Percentiles rank a stretch among this genome's conserved stretches.
Conservation (phyloP, 768 basidiomycete genomes). For the Filobasidium floriforme region DNA sequence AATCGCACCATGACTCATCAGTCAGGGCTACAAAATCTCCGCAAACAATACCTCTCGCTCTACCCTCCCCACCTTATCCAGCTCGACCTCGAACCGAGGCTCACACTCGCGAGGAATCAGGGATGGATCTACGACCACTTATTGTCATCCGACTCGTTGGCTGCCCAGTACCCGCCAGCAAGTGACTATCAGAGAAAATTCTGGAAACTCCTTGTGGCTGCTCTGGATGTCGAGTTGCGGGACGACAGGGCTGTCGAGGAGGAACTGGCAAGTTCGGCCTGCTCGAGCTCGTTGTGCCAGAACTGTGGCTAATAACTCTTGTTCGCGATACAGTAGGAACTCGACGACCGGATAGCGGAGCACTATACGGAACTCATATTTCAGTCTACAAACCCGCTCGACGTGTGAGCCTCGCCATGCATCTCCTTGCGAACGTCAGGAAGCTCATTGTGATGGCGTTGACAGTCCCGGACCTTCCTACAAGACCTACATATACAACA, state of each 20-base stretch:
- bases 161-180: conserved; percentile 13
- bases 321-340: conserved; percentile 21
- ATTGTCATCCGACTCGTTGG: neutral
- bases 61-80: conserved; percentile 19
- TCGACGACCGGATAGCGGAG: conserved; percentile 38
- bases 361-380: conserved; percentile 30
- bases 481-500: conserved; percentile 39
- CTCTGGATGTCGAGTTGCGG: conserved; percentile 16
- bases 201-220: conserved; percentile 15
- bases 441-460: too few species aligned
- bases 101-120: conserved; percentile 8
- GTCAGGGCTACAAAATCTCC: neutral
- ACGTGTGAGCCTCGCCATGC: neutral
- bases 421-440: neutral
- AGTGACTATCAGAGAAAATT: conserved; percentile 20
- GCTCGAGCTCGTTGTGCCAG: neutral
- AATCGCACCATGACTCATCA: too few species aligned
- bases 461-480: conserved; percentile 33
- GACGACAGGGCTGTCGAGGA: conserved; percentile 9
- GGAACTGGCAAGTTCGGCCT: conserved; percentile 15
- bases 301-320: neutral
- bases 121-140: conserved; percentile 10
- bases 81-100: neutral
- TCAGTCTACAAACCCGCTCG: neutral
- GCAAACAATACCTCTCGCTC: conserved; percentile 21